These are phyloP conservation scores for Claviceps pusilla DNA, from an alignment of 2,329 filamentous ascomycete species.

Conservation along the genomic window DNA sequence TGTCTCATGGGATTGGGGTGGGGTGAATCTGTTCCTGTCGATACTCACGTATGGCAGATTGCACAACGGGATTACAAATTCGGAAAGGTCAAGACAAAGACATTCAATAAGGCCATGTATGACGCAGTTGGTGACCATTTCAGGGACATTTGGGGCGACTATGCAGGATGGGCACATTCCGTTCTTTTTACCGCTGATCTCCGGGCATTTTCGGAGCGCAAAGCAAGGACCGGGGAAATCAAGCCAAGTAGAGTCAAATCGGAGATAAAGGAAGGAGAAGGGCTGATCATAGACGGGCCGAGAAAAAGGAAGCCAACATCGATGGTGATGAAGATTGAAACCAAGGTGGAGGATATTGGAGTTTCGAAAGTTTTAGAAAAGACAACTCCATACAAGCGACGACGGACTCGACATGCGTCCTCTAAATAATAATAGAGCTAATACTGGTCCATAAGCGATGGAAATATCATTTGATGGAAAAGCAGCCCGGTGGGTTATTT, in stretches of 20 bases:
- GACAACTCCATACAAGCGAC: conserved; percentile 15
- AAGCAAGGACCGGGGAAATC: conserved; percentile 10
- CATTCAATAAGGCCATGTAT: conserved; percentile 77
- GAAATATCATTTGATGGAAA: no score
- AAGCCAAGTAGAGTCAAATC: not conserved
- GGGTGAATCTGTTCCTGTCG: conserved; percentile 87
- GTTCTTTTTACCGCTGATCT: conserved; percentile 92
- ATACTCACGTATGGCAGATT: conserved; percentile 98
- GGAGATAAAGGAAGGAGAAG: conserved; percentile 8
- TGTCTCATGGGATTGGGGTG: conserved; percentile 93
- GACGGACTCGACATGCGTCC: conserved; percentile 10
- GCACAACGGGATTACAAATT: conserved; percentile 93
- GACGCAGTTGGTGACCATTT: conserved; percentile 85
- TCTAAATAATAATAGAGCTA: not conserved
- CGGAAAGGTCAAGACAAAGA: conserved; percentile 68
- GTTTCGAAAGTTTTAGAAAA: conserved; percentile 10
- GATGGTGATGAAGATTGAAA: conserved; percentile 7
- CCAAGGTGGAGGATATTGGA: conserved; percentile 12
- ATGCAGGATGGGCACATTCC: conserved; percentile 95
- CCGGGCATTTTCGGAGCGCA: conserved; percentile 61
- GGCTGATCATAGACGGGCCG: conserved; percentile 13
- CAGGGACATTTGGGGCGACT: conserved; percentile 72
- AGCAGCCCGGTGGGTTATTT: not conserved
- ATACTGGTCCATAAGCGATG: not conserved
- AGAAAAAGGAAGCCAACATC: conserved; percentile 13